Percentiles rank a stretch among this genome's conserved stretches.
These are phyloP conservation scores for Massospora cicadina DNA, from an alignment of 371 early-diverging fungal species.

Conservation along the genomic window DNA sequence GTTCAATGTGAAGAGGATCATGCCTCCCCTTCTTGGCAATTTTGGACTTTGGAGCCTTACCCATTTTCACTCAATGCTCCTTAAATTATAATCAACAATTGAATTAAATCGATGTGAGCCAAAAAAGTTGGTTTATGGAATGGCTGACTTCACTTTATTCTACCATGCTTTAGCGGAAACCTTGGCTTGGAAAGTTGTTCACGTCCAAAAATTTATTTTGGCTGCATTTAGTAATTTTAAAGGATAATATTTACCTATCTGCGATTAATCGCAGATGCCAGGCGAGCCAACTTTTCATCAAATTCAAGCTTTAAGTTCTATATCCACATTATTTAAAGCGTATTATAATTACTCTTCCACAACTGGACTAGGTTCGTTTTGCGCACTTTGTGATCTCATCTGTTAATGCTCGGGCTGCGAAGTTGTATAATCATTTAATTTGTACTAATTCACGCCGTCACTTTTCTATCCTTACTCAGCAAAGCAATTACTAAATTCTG, in stretches of 20 bases:
- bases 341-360: no score
- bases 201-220: neutral
- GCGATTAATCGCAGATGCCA: no score
- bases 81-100: neutral
- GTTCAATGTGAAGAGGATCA: slow-evolving; percentile 59
- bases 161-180: neutral
- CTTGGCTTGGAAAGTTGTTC: neutral
- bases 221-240: neutral
- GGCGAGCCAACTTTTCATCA: no score
- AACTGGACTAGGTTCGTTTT: no score
- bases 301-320: no score
- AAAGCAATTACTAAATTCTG: no score
- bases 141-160: neutral
- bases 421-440: no score
- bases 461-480: no score
- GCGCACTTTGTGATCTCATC: no score
- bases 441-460: no score
- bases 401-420: no score
- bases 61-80: slow-evolving; percentile 8
- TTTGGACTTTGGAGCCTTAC: slow-evolving; percentile 12
- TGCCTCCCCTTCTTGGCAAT: slow-evolving; percentile 28
- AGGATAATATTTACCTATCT: neutral
- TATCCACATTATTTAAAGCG: no score
- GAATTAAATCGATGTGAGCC: neutral
- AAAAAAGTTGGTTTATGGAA: neutral